Evolutionary conservation across 1,284 basidiomycete species (phyloP).

Genomic region (Leccinum subatratum): DNA sequence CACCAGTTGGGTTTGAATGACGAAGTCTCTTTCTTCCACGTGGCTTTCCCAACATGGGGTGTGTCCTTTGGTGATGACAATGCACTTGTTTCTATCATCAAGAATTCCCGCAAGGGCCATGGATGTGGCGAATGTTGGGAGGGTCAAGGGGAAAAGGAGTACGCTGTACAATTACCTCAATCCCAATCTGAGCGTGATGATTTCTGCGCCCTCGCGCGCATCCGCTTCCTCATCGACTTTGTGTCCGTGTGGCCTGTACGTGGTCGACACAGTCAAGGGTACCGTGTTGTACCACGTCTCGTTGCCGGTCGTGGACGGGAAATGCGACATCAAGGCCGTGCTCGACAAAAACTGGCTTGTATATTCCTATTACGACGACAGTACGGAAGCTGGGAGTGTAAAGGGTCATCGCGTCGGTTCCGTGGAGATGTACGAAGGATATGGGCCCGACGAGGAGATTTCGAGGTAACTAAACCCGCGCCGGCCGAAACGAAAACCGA

Average conservation of each 20-base stretch:
- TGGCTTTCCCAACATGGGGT: constrained; percentile 65
- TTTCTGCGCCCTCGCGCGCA: constrained; percentile 41
- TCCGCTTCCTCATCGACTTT: constrained; percentile 2
- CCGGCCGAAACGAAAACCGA: constrained; percentile 74
- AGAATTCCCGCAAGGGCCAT: constrained; percentile 38
- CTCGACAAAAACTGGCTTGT: constrained; percentile 93
- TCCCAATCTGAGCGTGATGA: constrained; percentile 68
- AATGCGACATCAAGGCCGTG: constrained; percentile 62
- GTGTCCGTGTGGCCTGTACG: constrained; percentile 57
- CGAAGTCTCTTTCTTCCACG: constrained; percentile 43
- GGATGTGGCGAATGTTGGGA: constrained; percentile 75
- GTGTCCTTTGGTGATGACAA: constrained; percentile 52
- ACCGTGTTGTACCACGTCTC: constrained; percentile 63
- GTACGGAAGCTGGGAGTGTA: constrained; percentile 43
- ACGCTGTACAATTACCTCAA: constrained; percentile 96
- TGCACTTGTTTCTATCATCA: constrained; percentile 49
- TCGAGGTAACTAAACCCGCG: constrained; percentile 82
- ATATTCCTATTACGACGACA: constrained; percentile 74
- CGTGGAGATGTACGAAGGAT: constrained; percentile 84
- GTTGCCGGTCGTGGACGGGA: constrained; percentile 43
- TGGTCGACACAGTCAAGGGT: constrained; percentile 79
- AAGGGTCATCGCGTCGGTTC: constrained; percentile 73
- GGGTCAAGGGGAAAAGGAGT: constrained; percentile 80
- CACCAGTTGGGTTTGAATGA: constrained; percentile 47
- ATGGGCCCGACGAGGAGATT: constrained; percentile 58